Conservation (phyloP, 2,329 filamentous ascomycete genomes). For the Fusarium tanahbumbuense region DNA sequence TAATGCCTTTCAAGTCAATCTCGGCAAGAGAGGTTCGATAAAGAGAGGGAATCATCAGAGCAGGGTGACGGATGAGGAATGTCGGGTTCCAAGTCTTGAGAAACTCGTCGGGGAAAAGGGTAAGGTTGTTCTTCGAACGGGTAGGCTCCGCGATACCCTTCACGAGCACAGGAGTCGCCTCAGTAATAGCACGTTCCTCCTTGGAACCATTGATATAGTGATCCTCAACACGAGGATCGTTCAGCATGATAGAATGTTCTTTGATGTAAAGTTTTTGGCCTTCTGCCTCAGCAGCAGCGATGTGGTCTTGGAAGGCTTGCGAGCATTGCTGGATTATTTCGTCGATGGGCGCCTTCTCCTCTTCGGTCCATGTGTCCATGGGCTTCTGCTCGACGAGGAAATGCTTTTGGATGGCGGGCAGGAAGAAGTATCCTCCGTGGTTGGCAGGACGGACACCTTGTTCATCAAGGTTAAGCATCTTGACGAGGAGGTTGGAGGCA, state of each 20-base stretch:
- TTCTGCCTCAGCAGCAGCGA: constrained; percentile 26
- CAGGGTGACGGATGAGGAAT: constrained; percentile 38
- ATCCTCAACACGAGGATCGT: constrained; percentile 16
- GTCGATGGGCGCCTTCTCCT: constrained; percentile 2
- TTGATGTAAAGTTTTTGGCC: constrained; percentile 26
- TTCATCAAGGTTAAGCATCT: constrained; percentile 35
- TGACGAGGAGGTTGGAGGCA: constrained; percentile 37
- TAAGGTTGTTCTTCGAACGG: constrained; percentile 32
- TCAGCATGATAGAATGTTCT: constrained; percentile 32
- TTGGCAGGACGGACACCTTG: constrained; percentile 29
- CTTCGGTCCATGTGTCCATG: constrained; percentile 28
- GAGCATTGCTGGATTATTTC: constrained; percentile 10
- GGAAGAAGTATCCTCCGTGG: constrained; percentile 37
- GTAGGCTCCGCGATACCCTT: constrained; percentile 4
- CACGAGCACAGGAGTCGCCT: constrained; percentile 2
- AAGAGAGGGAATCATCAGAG: constrained; percentile 27
- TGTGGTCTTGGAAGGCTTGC: constrained; percentile 22
- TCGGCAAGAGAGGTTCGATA: constrained; percentile 22
- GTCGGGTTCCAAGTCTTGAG: constrained; percentile 40
- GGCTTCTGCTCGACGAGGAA: constrained; percentile 8
- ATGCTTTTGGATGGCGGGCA: constrained; percentile 9
- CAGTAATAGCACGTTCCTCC: neutral
- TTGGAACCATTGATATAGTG: neutral
- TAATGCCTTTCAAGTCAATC: neutral
- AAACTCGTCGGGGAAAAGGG: constrained; percentile 36